Evolutionary conservation across 768 basidiomycete species (phyloP).

Genomic region (Psilocybe tampanensis): DNA sequence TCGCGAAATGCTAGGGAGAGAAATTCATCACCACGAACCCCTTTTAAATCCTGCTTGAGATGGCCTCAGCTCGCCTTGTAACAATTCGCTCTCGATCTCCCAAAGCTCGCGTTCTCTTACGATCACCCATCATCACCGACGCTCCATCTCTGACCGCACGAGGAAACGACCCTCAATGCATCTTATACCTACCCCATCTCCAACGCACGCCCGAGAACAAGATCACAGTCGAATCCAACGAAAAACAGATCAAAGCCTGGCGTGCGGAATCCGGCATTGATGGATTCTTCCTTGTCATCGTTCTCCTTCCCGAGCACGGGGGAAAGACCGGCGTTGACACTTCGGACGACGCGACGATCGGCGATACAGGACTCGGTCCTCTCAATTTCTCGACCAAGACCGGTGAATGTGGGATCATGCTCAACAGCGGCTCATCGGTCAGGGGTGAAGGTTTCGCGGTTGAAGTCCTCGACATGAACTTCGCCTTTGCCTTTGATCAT

Average conservation of each 20-base stretch:
- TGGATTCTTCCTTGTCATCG: slow-evolving; percentile 17
- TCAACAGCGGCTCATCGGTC: slow-evolving; percentile 19
- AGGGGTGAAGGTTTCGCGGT: slow-evolving; percentile 23
- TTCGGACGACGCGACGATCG: slow-evolving; percentile 13
- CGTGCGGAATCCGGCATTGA: slow-evolving; percentile 14
- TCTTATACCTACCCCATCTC: slow-evolving; percentile 16
- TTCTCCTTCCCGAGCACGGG: slow-evolving; percentile 10
- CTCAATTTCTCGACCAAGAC: slow-evolving; percentile 15
- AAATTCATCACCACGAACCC: background rate
- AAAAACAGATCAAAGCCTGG: slow-evolving; percentile 17
- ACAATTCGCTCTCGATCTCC: slow-evolving; percentile 18
- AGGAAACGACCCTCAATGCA: slow-evolving; percentile 18
- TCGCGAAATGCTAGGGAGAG: background rate
- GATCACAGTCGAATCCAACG: slow-evolving; percentile 21
- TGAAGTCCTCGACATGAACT: slow-evolving; percentile 20
- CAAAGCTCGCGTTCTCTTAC: slow-evolving; percentile 17
- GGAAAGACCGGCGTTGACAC: background rate
- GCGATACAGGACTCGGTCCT: slow-evolving; percentile 18
- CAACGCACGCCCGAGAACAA: slow-evolving; percentile 7
- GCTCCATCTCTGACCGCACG: slow-evolving; percentile 10
- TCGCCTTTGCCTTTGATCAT: slow-evolving; percentile 23
- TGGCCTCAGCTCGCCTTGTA: slow-evolving; percentile 7
- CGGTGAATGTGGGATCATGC: slow-evolving; percentile 23
- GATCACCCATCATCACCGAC: slow-evolving; percentile 20
- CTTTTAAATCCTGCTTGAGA: background rate